These are phyloP conservation scores for Sporothrix mexicana DNA, from an alignment of 2,329 filamentous ascomycete genomes.

Conservation along the genomic window DNA sequence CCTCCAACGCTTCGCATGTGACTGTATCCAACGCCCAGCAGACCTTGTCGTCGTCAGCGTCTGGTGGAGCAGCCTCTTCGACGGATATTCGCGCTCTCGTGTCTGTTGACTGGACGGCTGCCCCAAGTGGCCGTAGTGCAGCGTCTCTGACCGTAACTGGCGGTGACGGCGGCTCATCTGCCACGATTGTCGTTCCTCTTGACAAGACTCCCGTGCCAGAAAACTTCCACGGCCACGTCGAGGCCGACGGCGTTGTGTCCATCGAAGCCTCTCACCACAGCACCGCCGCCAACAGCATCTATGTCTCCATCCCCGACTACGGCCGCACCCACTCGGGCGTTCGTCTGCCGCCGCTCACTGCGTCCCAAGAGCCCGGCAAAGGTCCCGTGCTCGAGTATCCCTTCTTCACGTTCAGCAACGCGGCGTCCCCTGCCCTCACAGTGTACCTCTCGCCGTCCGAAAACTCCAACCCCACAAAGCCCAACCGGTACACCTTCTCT, in stretches of 20 bases:
- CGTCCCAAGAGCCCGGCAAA: slow-evolving; percentile 36
- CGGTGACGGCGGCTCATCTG: not conserved
- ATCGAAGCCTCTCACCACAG: not conserved
- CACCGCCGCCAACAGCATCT: not conserved
- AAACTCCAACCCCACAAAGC: slow-evolving; percentile 1
- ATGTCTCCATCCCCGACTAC: slow-evolving; percentile 6
- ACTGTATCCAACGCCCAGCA: not conserved
- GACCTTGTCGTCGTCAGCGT: not conserved
- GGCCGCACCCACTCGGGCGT: slow-evolving; percentile 41
- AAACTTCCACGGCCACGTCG: slow-evolving; percentile 6
- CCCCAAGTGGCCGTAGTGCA: not conserved
- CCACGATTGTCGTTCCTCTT: not conserved
- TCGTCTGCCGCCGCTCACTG: slow-evolving; percentile 36
- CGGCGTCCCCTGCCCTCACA: not conserved
- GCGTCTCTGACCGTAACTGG: not conserved
- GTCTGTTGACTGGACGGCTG: not conserved
- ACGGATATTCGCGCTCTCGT: not conserved
- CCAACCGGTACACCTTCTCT: slow-evolving; percentile 41
- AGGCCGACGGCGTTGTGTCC: not conserved
- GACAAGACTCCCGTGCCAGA: not conserved
- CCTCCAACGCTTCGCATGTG: not conserved
- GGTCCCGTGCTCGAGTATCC: not conserved
- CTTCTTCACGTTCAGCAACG: not conserved
- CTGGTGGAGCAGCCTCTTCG: not conserved
- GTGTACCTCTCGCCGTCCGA: slow-evolving; percentile 11